These are phyloP conservation scores for Amanita fuliginea DNA, from an alignment of 768 basidiomycete species.

Conservation along the genomic window DNA sequence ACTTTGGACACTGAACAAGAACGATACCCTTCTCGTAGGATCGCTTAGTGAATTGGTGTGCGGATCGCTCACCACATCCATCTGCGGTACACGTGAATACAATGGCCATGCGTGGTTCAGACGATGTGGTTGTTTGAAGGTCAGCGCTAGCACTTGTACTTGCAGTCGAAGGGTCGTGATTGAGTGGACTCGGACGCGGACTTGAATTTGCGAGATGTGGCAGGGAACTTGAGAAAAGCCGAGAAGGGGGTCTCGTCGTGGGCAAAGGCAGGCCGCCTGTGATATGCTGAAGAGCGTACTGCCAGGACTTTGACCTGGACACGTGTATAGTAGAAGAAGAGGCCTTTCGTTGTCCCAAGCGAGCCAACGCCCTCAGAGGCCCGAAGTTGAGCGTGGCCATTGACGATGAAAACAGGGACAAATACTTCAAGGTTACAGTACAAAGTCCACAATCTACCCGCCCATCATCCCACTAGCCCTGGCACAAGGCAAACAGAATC, in stretches of 20 bases:
- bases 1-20: conserved; percentile 83
- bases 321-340: too few relatives aligned
- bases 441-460: too few relatives aligned
- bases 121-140: neutral
- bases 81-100: conserved; percentile 82
- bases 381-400: neutral
- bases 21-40: conserved; percentile 87
- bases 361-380: neutral
- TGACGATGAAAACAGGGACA: neutral
- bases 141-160: neutral
- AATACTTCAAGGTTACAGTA: too few relatives aligned
- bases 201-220: neutral
- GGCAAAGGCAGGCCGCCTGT: too few relatives aligned
- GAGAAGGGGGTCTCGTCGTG: neutral
- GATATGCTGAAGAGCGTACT: neutral
- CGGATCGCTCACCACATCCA: conserved; percentile 64
- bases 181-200: neutral
- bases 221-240: neutral
- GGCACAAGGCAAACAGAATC: neutral
- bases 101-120: conserved; percentile 28
- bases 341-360: neutral
- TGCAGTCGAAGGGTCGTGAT: neutral
- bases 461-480: too few relatives aligned
- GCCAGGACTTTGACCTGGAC: neutral
- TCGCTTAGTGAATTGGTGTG: conserved; percentile 78